Conservation (phyloP, 768 basidiomycete species). For the Baorangia bicolor region DNA sequence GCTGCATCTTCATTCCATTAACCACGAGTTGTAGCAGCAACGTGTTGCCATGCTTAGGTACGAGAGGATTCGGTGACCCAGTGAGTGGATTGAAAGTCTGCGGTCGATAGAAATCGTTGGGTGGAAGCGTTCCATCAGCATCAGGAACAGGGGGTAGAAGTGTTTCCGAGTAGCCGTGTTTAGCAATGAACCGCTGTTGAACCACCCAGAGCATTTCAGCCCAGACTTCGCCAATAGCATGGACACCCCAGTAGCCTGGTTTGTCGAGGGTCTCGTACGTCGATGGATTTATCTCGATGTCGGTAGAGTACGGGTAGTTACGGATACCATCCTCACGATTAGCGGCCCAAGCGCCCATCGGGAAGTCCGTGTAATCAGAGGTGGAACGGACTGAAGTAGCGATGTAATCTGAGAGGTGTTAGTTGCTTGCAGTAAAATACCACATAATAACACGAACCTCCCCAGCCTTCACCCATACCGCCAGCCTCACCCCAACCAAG, state of each 20-base stretch:
- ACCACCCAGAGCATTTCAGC: constrained; percentile 87
- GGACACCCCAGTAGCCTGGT: constrained; percentile 91
- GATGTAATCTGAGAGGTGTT: constrained; percentile 57
- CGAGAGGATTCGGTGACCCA: constrained; percentile 43
- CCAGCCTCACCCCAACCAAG: constrained; percentile 95
- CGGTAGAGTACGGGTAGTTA: constrained; percentile 85
- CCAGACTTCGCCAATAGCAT: constrained; percentile 94
- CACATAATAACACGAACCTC: constrained; percentile 42
- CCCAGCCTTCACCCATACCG: constrained; percentile 99
- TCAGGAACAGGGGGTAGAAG: constrained; percentile 79
- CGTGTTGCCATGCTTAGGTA: constrained; percentile 93
- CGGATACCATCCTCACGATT: constrained; percentile 76
- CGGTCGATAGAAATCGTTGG: constrained; percentile 67
- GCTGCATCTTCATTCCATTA: constrained; percentile 93
- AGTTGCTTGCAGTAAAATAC: not conserved
- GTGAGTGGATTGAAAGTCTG: constrained; percentile 32
- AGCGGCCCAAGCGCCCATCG: constrained; percentile 96
- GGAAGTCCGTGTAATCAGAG: constrained; percentile 67
- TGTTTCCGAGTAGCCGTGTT: constrained; percentile 75
- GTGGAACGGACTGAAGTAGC: constrained; percentile 86
- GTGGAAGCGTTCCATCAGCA: constrained; percentile 61
- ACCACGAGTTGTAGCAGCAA: constrained; percentile 81
- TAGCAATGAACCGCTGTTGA: constrained; percentile 68
- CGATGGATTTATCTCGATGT: constrained; percentile 78
- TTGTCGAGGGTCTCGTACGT: constrained; percentile 94